Percentiles rank a stretch among this genome's conserved stretches.
These are phyloP conservation scores for Danielia oregonensis DNA, from an alignment of 805 yeast genomes.

Conservation along the genomic window DNA sequence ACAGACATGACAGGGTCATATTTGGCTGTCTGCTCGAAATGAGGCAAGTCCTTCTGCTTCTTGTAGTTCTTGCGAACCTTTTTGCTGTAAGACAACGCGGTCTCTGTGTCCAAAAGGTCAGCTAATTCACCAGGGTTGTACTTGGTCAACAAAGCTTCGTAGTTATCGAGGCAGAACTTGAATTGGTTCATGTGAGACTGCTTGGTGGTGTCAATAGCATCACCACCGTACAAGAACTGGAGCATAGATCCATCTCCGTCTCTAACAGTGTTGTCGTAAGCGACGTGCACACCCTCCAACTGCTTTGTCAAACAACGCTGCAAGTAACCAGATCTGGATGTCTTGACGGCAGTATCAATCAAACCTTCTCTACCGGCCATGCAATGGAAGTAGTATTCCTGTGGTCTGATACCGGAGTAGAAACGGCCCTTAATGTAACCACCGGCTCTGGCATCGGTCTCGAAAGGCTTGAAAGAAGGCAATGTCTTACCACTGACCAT, in stretches of 20 bases:
- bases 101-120: slow-evolving; percentile 76
- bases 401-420: slow-evolving; percentile 97
- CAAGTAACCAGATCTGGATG: slow-evolving; percentile 95
- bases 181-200: slow-evolving; percentile 93
- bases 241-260: slow-evolving; percentile 92
- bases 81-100: slow-evolving; percentile 77
- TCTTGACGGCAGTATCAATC: slow-evolving; percentile 98
- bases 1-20: slow-evolving; percentile 87
- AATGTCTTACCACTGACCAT: slow-evolving; percentile 98
- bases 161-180: slow-evolving; percentile 88
- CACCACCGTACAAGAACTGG: slow-evolving; percentile 97
- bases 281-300: slow-evolving; percentile 92
- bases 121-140: slow-evolving; percentile 76
- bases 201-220: slow-evolving; percentile 88
- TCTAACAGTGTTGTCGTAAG: slow-evolving; percentile 93
- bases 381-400: slow-evolving; percentile 99
- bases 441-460: slow-evolving; percentile 97
- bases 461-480: slow-evolving; percentile 95
- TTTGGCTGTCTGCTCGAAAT: slow-evolving; percentile 57
- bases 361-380: slow-evolving; percentile 99
- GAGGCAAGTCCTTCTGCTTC: slow-evolving; percentile 61
- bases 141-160: slow-evolving; percentile 78
- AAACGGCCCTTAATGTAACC: slow-evolving; percentile 96
- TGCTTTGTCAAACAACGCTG: slow-evolving; percentile 98
- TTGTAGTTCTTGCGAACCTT: slow-evolving; percentile 70